Conservation (phyloP, 2,329 filamentous ascomycete species). For the Claviceps quebecensis region DNA sequence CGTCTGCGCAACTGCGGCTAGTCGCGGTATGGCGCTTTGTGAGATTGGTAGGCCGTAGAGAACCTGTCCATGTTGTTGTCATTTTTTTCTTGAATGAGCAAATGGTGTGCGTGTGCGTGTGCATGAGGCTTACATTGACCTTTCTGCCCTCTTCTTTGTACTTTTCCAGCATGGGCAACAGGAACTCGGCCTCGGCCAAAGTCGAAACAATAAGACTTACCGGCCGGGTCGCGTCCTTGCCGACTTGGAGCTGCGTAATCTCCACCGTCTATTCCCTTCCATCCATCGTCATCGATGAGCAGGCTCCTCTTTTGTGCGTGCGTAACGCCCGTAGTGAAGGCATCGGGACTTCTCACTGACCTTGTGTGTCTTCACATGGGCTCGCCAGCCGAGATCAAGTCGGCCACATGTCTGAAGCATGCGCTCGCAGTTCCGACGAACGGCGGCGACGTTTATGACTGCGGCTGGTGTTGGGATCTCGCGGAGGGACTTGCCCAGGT, state of each 20-base stretch:
- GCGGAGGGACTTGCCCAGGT: constrained; percentile 43
- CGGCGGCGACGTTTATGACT: constrained; percentile 52
- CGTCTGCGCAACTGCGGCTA: constrained; percentile 39
- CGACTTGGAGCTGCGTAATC: constrained; percentile 56
- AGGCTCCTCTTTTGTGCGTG: neutral
- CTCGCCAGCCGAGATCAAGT: constrained; percentile 53
- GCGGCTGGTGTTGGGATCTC: constrained; percentile 52
- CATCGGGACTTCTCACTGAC: constrained; percentile 21
- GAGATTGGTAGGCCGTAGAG: constrained; percentile 61
- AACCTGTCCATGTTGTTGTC: constrained; percentile 25
- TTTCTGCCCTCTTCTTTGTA: constrained; percentile 37
- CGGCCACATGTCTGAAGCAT: constrained; percentile 52
- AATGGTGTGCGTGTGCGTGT: neutral
- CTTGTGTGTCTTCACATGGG: constrained; percentile 78
- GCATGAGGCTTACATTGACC: constrained; percentile 37
- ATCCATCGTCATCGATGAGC: constrained; percentile 9
- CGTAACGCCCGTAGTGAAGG: neutral
- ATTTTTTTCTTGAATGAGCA: neutral
- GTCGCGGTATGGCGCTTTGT: constrained; percentile 43
- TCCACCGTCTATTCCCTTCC: constrained; percentile 41
- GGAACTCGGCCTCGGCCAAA: constrained; percentile 55
- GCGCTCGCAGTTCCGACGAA: constrained; percentile 51
- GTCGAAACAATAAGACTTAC: constrained; percentile 61
- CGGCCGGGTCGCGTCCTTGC: constrained; percentile 29
- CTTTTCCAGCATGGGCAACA: constrained; percentile 45